Evolutionary conservation across 495 filamentous ascomycete genomes (phyloP).

Genomic region (Penicillium chermesinum): DNA sequence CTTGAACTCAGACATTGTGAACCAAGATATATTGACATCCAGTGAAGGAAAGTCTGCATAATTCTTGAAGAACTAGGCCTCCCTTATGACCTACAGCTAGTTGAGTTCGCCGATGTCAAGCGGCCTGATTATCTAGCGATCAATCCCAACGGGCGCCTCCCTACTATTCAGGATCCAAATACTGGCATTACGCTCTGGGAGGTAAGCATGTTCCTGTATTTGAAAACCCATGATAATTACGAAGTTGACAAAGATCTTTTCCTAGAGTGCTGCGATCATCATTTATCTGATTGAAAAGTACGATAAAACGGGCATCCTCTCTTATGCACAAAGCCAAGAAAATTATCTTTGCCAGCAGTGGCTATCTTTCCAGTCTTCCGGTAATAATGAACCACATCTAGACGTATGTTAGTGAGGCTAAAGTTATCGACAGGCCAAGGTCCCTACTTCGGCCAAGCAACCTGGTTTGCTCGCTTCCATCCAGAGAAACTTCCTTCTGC

Average conservation of each 20-base stretch:
- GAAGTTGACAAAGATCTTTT: background rate
- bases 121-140: background rate
- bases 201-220: background rate
- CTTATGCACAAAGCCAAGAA: background rate
- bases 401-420: conserved; percentile 1
- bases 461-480: conserved; percentile 1
- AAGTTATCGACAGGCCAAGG: conserved; percentile 6
- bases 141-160: conserved; percentile 3
- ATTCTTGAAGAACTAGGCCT: background rate
- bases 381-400: background rate
- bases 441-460: conserved; percentile 3
- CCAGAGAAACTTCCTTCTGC: background rate
- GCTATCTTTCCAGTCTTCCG: background rate
- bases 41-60: background rate
- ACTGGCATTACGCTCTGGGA: conserved; percentile 5
- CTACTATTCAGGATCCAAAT: conserved; percentile 3
- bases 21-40: background rate
- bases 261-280: conserved; percentile 52
- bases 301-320: background rate
- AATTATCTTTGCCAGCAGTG: background rate
- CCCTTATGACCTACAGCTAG: background rate
- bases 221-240: background rate
- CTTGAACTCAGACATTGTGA: background rate
- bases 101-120: conserved; percentile 8
- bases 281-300: conserved; percentile 28